Base-by-base conservation (phyloP, 1,284 basidiomycete species). In the Irpex sp. region DNA sequence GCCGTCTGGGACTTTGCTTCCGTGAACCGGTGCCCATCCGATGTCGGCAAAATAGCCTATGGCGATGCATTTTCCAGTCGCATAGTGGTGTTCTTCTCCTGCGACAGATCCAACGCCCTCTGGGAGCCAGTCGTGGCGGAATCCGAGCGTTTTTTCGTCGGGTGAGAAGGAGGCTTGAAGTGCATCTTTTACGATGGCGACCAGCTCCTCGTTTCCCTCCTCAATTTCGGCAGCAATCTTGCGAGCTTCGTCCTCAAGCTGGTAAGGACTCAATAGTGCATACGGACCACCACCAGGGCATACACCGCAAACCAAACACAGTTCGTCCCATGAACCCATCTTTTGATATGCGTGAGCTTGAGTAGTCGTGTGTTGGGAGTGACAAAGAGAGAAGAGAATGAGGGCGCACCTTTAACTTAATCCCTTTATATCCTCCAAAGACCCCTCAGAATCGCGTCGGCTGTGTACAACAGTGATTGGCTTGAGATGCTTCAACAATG, bases 261-360 rank as follows among this genome's bases (percentile, higher is more conserved):
- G 49, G 37, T 47, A 58, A 18, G 8, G 16, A 2, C 35, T 37
- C 10, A 61, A 33, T 2, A 61, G 56, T 14, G 23, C 9, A 28
- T 47, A 35, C 12, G 56, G 57, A 6, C 60, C 60, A 23, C 56
- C 57, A 8, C 18, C 45, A 18, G 23, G 47, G 23, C 36, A 56
- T 2, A 58, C 56, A 18, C 60, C 60, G 39, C 60, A 61, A 3
- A 61, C 49, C 5, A 61, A 16, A 36, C 60, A 61, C 5, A 61
- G 56, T 21, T 61, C 60, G 35, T 61, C 60, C 60, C 60, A 61
- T n/a, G 56, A 58, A 23, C 60, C 60, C 56, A 61, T 61, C 16
- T n/a, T 39, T 23, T n/a, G 55, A 37, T 51, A 51, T 7, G 48
- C 10, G 48, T 19, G 18, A 19, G 10, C 12, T 19, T 16, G 48